phyloP scores from a whole-genome alignment of 805 yeast species.

The Teunomyces panamensis region DNA sequence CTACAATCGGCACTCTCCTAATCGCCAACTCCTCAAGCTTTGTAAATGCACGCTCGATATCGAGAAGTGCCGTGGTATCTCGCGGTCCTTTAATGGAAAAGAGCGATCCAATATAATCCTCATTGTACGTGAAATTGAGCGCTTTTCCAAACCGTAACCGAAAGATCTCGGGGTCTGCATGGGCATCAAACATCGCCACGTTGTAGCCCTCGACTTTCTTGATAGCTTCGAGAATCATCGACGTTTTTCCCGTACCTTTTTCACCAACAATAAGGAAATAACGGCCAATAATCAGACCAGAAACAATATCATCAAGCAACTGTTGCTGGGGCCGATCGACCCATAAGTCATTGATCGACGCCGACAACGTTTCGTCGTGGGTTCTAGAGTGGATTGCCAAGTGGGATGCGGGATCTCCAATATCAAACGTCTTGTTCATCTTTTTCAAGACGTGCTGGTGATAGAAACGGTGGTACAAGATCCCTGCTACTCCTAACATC shows the following conservation, averaged over 20 bases:
- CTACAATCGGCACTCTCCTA: slow-evolving; percentile 34
- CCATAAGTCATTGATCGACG: slow-evolving; percentile 42
- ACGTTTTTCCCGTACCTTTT: slow-evolving; percentile 83
- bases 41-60: slow-evolving; percentile 78
- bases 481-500: slow-evolving; percentile 69
- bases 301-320: slow-evolving; percentile 59
- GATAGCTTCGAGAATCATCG: slow-evolving; percentile 70
- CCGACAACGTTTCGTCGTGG: slow-evolving; percentile 22
- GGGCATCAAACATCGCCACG: slow-evolving; percentile 75
- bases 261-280: slow-evolving; percentile 76
- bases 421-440: slow-evolving; percentile 64
- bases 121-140: slow-evolving; percentile 66
- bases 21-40: slow-evolving; percentile 73
- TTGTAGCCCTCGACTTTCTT: slow-evolving; percentile 58
- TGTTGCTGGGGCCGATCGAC: slow-evolving; percentile 68
- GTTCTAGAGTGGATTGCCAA: slow-evolving; percentile 52
- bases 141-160: slow-evolving; percentile 76
- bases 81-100: slow-evolving; percentile 82
- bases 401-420: slow-evolving; percentile 63
- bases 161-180: slow-evolving; percentile 81
- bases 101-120: slow-evolving; percentile 79
- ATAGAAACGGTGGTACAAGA: slow-evolving; percentile 65
- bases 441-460: slow-evolving; percentile 56
- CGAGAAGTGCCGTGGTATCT: slow-evolving; percentile 77
- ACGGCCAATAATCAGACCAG: slow-evolving; percentile 63